These are phyloP conservation scores for Salicornia ramosissima DNA, from an alignment of 148 eudicot genomes.

Conservation along the genomic window DNA sequence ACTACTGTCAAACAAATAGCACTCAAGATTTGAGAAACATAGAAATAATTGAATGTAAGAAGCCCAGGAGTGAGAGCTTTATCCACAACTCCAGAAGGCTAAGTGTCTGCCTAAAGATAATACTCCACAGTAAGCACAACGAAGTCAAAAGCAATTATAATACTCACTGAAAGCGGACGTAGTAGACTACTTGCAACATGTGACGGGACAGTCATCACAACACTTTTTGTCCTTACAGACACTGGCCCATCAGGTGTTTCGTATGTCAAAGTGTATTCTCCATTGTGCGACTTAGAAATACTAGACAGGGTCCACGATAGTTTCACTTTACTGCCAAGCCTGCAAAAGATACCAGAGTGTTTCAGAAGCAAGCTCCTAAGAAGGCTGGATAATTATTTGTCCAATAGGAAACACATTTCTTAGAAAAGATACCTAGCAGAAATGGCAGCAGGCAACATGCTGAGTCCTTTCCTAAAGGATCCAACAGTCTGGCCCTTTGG, in stretches of 20 bases:
- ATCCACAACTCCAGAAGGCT: too few species aligned
- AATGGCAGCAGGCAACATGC: constrained; percentile 73
- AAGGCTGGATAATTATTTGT: neutral
- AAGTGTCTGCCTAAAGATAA: too few species aligned
- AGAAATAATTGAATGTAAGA: too few species aligned
- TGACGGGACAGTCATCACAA: constrained; percentile 80
- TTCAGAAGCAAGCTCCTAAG: neutral
- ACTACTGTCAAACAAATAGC: too few species aligned
- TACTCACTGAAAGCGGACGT: constrained; percentile 68
- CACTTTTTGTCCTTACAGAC: constrained; percentile 49
- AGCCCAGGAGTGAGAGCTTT: too few species aligned
- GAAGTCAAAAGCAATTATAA: neutral
- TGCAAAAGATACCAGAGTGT: constrained; percentile 17
- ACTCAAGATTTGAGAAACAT: too few species aligned
- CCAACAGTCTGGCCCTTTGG: constrained; percentile 93
- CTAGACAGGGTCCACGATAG: constrained; percentile 71
- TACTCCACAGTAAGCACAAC: neutral
- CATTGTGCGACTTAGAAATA: constrained; percentile 42
- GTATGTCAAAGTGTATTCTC: constrained; percentile 58
- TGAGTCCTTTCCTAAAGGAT: constrained; percentile 72
- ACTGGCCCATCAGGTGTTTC: constrained; percentile 65
- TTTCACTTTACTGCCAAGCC: constrained; percentile 70
- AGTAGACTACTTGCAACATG: constrained; percentile 59
- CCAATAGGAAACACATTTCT: neutral
- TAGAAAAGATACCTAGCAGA: constrained; percentile 43